Percentiles rank a stretch among this genome's conserved stretches.
Evolutionary conservation across 139 green algal genomes (phyloP).

Genomic region (Chlamydomonas sphaeroides): DNA sequence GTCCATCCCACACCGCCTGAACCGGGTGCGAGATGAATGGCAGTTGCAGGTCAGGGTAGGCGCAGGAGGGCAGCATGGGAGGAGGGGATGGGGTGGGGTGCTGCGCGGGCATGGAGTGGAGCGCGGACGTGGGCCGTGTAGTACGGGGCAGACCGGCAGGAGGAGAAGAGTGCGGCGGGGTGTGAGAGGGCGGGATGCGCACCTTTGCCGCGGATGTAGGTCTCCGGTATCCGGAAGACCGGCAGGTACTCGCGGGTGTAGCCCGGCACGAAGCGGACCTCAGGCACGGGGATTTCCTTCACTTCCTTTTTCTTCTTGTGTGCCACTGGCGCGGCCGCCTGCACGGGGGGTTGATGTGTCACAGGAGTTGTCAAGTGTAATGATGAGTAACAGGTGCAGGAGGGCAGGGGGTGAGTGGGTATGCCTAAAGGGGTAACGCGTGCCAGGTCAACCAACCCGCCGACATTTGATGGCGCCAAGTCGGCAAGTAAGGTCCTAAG

Average conservation of each 20-base stretch:
- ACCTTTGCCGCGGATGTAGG: slow-evolving; percentile 82
- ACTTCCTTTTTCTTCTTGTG: slow-evolving; percentile 58
- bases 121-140: too few species aligned
- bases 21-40: too few species aligned
- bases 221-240: slow-evolving; percentile 66
- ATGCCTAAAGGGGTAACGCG: too few species aligned
- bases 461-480: slow-evolving; percentile 40
- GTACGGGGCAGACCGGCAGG: not conserved
- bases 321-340: not conserved
- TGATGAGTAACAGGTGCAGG: not conserved
- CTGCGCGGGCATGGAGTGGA: too few species aligned
- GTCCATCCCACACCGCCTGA: slow-evolving; percentile 64
- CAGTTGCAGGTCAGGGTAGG: too few species aligned
- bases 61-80: too few species aligned
- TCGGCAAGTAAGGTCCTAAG: not conserved
- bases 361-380: not conserved
- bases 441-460: too few species aligned
- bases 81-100: too few species aligned
- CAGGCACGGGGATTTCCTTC: slow-evolving; percentile 82
- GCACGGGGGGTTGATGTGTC: not conserved
- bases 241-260: slow-evolving; percentile 87
- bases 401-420: not conserved
- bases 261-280: slow-evolving; percentile 65
- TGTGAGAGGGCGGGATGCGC: not conserved
- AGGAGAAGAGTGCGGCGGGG: too few species aligned